Evolutionary conservation across 495 filamentous ascomycete species (phyloP), one percentile per base, ranked within the genome.

Genomic region (Aspergillus incahuasiensis): DNA sequence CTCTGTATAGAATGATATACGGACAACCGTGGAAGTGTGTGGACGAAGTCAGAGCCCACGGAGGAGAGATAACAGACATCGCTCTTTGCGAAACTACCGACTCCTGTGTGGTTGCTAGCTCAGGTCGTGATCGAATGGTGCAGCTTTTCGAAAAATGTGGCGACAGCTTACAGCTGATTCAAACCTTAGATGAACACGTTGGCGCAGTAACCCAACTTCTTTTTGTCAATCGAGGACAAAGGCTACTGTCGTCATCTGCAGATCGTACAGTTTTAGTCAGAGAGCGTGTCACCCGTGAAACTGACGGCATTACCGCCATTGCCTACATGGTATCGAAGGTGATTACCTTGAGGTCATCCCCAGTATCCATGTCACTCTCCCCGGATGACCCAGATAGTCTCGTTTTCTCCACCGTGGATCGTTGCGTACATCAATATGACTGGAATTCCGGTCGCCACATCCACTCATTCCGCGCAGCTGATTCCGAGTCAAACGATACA

Each of bases 261-360:
- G 95, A 98, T 67, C 85, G 94, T 28, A 94, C 90, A 1, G 72
- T 95, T 38, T 80, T 92, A 25, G 74, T 95, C 13, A 82, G 91
- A 49, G 85, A 92, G 32, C 72, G 90, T n/a, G 82, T 89, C 13
- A 82, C 84, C 6, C 67, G 76, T 41, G 89, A 90, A 19, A 65
- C 71, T 35, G 82, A 82, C 28, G 81, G 86, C 15, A 76, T 77
- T 16, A 84, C 87, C 34, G 76, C 77, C 9, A 78, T 88, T 61
- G 92, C 90, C 3, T 96, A 89, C 65, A 71, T 96, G 40, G 84
- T 87, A 25, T 73, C 81, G 5, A 83, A 79, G 60, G 86, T 87
- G 13, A 86, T 97, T 52, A 88, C 85, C 2, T 68, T 96, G 48
- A 95, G 92, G 64, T 81, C 91, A 11, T 89, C 92, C 1, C 95